These are phyloP conservation scores for Blastobotrys parvus DNA, from an alignment of 805 yeast species.

Conservation along the genomic window DNA sequence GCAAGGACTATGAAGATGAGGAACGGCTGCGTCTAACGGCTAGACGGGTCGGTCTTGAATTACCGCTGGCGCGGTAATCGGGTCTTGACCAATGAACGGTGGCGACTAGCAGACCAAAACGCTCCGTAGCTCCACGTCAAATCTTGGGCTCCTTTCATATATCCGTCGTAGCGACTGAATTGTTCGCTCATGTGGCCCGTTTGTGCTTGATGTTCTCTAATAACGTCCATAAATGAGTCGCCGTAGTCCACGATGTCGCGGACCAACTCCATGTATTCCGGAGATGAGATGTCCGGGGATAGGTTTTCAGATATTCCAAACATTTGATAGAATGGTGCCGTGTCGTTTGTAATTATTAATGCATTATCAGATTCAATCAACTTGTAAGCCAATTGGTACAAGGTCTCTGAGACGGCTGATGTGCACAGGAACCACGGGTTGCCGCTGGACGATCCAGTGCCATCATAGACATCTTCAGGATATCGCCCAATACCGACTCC, in stretches of 20 bases:
- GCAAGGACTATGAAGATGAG: slow-evolving; percentile 63
- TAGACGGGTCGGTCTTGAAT: slow-evolving; percentile 73
- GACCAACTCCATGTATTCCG: slow-evolving; percentile 11
- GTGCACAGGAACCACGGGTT: slow-evolving; percentile 83
- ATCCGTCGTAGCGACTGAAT: slow-evolving; percentile 72
- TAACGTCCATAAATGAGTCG: slow-evolving; percentile 41
- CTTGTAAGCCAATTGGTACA: slow-evolving; percentile 25
- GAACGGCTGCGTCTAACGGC: slow-evolving; percentile 80
- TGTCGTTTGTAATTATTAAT: slow-evolving; percentile 11
- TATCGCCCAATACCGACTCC: slow-evolving; percentile 82
- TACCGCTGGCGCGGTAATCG: slow-evolving; percentile 44
- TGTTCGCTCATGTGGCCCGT: slow-evolving; percentile 83
- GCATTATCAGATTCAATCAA: slow-evolving; percentile 13
- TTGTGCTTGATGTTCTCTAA: slow-evolving; percentile 41
- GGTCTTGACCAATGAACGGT: slow-evolving; percentile 12
- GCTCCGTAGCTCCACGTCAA: slow-evolving; percentile 90
- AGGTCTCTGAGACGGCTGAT: slow-evolving; percentile 27
- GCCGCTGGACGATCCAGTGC: slow-evolving; percentile 62
- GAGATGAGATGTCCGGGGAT: slow-evolving; percentile 5
- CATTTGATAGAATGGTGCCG: slow-evolving; percentile 11
- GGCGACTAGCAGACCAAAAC: slow-evolving; percentile 48
- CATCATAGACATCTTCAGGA: slow-evolving; percentile 88
- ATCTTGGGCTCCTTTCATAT: slow-evolving; percentile 77
- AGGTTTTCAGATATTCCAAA: no score
- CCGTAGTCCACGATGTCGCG: slow-evolving; percentile 29